phyloP scores from a whole-genome alignment of 768 basidiomycete genomes.

The Brasilioporus rufonigricans region DNA sequence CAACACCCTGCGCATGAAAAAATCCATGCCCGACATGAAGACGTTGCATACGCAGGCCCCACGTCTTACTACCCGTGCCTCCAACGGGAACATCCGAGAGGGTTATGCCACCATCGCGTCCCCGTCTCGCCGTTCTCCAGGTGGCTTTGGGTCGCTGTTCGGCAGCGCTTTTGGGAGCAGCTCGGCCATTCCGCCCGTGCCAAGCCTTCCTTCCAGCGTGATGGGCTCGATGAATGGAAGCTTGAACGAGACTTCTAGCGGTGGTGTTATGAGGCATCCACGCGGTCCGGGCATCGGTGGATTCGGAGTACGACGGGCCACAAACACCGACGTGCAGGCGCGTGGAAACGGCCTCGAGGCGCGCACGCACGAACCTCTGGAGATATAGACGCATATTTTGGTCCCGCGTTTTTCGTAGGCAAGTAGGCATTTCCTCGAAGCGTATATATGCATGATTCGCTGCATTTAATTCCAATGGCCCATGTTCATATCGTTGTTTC shows the following conservation, averaged over 20 bases:
- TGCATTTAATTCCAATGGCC: conserved; percentile 23
- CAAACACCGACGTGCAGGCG: conserved; percentile 39
- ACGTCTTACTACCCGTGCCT: conserved; percentile 74
- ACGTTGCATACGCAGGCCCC: conserved; percentile 77
- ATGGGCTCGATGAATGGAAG: conserved; percentile 44
- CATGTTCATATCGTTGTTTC: conserved; percentile 12
- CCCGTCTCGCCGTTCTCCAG: conserved; percentile 73
- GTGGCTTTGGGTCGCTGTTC: conserved; percentile 71
- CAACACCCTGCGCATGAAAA: conserved; percentile 79
- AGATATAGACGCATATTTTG: conserved; percentile 50
- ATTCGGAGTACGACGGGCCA: conserved; percentile 57
- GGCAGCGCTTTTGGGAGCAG: conserved; percentile 41
- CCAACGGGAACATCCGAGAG: conserved; percentile 84
- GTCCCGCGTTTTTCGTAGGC: conserved; percentile 9
- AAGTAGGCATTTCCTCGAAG: conserved; percentile 18
- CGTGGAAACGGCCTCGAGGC: conserved; percentile 73
- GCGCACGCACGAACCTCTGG: conserved; percentile 82
- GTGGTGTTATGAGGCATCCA: conserved; percentile 77
- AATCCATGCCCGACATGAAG: conserved; percentile 98
- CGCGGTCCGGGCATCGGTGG: conserved; percentile 78
- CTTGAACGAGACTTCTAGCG: conserved; percentile 33
- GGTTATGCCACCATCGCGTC: conserved; percentile 87
- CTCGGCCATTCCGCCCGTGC: conserved; percentile 72
- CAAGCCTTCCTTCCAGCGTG: conserved; percentile 64
- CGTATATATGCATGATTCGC: conserved; percentile 25